Conservation (phyloP, 345 rosid genomes). For the Linum tenue region DNA sequence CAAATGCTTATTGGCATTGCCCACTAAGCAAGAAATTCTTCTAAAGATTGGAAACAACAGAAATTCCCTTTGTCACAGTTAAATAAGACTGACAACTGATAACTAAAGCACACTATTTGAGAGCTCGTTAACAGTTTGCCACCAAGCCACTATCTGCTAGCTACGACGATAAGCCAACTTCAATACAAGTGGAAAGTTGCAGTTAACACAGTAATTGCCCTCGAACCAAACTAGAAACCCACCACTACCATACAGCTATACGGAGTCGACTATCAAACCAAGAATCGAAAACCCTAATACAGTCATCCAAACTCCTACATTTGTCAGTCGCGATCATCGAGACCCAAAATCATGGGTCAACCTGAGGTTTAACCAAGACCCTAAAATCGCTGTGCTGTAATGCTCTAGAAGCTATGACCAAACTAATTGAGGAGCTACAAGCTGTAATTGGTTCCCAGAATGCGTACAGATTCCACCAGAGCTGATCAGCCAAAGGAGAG, state of each 20-base stretch:
- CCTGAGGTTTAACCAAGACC: not conserved
- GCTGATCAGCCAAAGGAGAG: not conserved
- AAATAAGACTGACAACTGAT: not conserved
- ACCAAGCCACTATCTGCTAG: not conserved
- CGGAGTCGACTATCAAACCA: not conserved
- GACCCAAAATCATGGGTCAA: too few relatives aligned
- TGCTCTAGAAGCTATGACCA: too few relatives aligned
- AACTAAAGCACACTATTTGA: not conserved
- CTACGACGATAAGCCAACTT: not conserved
- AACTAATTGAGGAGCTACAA: too few relatives aligned
- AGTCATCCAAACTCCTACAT: too few relatives aligned
- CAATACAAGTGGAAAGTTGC: not conserved
- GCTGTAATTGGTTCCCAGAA: not conserved
- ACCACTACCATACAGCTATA: not conserved
- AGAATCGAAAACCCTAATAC: not conserved
- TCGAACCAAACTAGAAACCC: too few relatives aligned
- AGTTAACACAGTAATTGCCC: not conserved
- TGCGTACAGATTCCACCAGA: too few relatives aligned
- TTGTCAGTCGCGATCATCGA: too few relatives aligned
- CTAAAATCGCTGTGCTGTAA: too few relatives aligned
- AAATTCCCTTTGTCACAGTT: not conserved
- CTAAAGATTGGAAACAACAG: too few relatives aligned
- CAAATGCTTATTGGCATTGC: too few relatives aligned
- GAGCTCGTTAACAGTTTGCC: not conserved
- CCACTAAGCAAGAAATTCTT: too few relatives aligned